Percentiles rank a stretch among this genome's conserved stretches.
These are phyloP conservation scores for Ophiobolus disseminans DNA, from an alignment of 2,329 filamentous ascomycete genomes.

Conservation along the genomic window DNA sequence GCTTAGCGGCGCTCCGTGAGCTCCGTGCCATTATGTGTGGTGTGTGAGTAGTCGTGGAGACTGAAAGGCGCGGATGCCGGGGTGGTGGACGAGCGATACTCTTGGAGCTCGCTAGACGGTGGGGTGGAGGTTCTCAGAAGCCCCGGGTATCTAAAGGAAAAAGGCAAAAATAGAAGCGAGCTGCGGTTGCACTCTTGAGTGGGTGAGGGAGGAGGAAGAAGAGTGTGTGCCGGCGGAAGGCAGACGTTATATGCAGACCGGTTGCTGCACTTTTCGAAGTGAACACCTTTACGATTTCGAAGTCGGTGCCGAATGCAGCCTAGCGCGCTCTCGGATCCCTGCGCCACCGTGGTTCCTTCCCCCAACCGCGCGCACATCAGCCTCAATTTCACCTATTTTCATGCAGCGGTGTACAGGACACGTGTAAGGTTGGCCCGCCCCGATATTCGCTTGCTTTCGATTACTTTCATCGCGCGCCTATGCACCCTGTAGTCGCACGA, in stretches of 20 bases:
- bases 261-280: constrained; percentile 36
- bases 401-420: constrained; percentile 39
- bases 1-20: constrained; percentile 71
- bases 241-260: constrained; percentile 39
- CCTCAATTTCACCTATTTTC: constrained; percentile 38
- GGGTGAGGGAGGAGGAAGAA: constrained; percentile 28
- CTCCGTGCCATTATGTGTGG: constrained; percentile 62
- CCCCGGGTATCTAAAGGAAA: constrained; percentile 42
- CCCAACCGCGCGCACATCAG: constrained; percentile 33
- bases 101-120: constrained; percentile 32
- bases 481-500: background rate
- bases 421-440: constrained; percentile 31
- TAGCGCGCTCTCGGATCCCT: constrained; percentile 18
- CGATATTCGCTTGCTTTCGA: constrained; percentile 24
- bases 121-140: constrained; percentile 28
- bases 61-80: constrained; percentile 25
- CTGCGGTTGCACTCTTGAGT: constrained; percentile 24
- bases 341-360: constrained; percentile 29
- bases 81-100: constrained; percentile 28
- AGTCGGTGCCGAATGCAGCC: constrained; percentile 24
- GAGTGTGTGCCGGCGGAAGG: constrained; percentile 25
- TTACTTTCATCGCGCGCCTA: background rate
- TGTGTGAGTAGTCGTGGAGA: constrained; percentile 25
- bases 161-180: constrained; percentile 28
- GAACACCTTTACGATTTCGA: constrained; percentile 41